phyloP scores from a whole-genome alignment of 108 stramenopile genomes.

The Fistulifera solaris region DNA sequence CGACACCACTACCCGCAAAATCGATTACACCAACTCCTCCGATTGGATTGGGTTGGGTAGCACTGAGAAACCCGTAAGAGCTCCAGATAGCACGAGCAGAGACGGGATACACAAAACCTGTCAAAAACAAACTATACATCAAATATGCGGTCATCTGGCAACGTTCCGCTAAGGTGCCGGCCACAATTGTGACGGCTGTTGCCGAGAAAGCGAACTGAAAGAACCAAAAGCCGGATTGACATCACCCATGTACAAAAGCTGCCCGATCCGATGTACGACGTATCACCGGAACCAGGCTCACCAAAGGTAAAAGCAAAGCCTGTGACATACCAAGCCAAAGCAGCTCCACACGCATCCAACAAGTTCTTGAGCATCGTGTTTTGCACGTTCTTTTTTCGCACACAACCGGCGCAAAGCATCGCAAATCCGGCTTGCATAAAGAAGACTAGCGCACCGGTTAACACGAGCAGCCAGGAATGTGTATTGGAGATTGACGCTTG shows the following conservation, averaged over 20 bases:
- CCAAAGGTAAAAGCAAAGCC: conserved; percentile 79
- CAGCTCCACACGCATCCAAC: conserved; percentile 73
- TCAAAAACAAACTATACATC: conserved; percentile 56
- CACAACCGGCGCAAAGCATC: conserved; percentile 76
- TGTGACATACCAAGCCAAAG: conserved; percentile 64
- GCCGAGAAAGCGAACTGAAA: conserved; percentile 82
- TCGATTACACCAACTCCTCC: conserved; percentile 53
- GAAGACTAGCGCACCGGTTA: conserved; percentile 6
- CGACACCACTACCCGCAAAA: conserved; percentile 69
- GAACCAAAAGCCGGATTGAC: conserved; percentile 64
- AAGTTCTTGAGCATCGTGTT: conserved; percentile 83
- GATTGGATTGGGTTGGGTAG: conserved; percentile 18
- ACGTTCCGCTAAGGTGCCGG: conserved; percentile 87
- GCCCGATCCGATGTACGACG: conserved; percentile 48
- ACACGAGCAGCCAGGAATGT: neutral
- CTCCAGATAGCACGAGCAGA: conserved; percentile 57
- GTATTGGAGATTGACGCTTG: neutral
- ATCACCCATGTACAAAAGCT: conserved; percentile 42
- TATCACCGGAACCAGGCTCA: conserved; percentile 29
- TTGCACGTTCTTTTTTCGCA: conserved; percentile 75
- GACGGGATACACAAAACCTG: conserved; percentile 76
- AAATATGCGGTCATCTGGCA: conserved; percentile 83
- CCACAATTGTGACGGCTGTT: conserved; percentile 83
- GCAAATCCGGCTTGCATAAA: conserved; percentile 54
- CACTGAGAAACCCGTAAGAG: conserved; percentile 27